Evolutionary conservation across 192 early-diverging fungal genomes (phyloP).

Genomic region (Phycomyces blakesleeanus): DNA sequence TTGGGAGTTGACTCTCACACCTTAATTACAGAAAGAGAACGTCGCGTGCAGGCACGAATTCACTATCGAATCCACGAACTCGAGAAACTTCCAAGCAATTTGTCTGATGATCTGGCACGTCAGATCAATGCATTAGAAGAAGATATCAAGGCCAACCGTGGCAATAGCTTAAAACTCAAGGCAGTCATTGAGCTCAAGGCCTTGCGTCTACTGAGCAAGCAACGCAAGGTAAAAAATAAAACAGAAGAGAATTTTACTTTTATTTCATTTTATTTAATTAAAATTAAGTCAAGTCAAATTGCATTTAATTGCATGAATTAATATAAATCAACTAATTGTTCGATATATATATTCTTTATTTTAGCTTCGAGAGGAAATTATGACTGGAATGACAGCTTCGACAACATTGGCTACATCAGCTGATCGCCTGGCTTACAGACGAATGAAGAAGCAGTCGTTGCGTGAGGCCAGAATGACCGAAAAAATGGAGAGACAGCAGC

Average conservation of each 20-base stretch:
- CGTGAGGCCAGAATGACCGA: conserved; percentile 88
- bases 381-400: conserved; percentile 63
- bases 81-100: conserved; percentile 60
- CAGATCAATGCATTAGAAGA: conserved; percentile 23
- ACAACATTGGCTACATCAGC: conserved; percentile 78
- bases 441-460: conserved; percentile 79
- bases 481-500: conserved; percentile 83
- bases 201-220: conserved; percentile 73
- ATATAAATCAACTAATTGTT: too few species aligned
- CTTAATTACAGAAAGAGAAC: conserved; percentile 75
- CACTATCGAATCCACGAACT: conserved; percentile 78
- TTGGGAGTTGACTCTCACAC: conserved; percentile 77
- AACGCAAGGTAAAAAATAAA: conserved; percentile 51
- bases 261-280: too few species aligned
- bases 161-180: conserved; percentile 60
- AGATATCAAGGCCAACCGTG: conserved; percentile 25
- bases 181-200: conserved; percentile 91
- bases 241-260: too few species aligned
- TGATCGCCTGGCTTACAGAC: conserved; percentile 71
- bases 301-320: too few species aligned
- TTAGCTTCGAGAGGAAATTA: conserved; percentile 68
- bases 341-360: too few species aligned
- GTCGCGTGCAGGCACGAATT: conserved; percentile 64
- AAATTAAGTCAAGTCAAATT: too few species aligned
- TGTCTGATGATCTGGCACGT: conserved; percentile 54